phyloP scores from a whole-genome alignment of 2,329 filamentous ascomycete genomes.

The Albophoma yamanashiensis region DNA sequence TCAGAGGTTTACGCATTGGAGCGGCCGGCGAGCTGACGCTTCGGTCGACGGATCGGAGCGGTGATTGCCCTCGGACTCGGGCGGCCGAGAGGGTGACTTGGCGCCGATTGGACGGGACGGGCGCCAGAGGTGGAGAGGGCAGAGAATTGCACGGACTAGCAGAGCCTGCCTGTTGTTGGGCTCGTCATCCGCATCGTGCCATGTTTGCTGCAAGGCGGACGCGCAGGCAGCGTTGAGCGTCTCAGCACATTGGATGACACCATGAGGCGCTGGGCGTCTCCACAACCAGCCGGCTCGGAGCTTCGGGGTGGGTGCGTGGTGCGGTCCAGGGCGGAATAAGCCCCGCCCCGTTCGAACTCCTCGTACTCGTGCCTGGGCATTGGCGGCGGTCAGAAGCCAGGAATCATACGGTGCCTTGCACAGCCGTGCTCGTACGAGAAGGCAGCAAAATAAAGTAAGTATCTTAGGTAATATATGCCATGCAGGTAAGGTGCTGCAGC shows the following conservation, averaged over 20 bases:
- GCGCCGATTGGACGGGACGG: not conserved
- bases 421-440: no score
- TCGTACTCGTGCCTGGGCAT: no score
- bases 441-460: no score
- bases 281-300: not conserved
- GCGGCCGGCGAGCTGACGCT: constrained; percentile 11
- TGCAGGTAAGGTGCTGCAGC: not conserved
- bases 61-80: not conserved
- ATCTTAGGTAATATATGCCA: no score
- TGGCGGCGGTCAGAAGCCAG: no score
- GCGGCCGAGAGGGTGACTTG: not conserved
- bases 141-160: not conserved
- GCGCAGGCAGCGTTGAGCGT: not conserved
- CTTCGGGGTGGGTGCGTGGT: not conserved
- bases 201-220: not conserved
- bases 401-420: not conserved
- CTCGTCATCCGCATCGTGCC: not conserved
- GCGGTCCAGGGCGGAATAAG: no score
- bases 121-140: not conserved
- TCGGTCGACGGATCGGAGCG: constrained; percentile 12
- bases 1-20: constrained; percentile 57
- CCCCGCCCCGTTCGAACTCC: no score
- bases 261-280: not conserved
- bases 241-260: not conserved
- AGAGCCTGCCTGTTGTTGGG: not conserved